Evolutionary conservation across 2,329 filamentous ascomycete genomes (phyloP).

Genomic region (Ophiosphaerella korrae): DNA sequence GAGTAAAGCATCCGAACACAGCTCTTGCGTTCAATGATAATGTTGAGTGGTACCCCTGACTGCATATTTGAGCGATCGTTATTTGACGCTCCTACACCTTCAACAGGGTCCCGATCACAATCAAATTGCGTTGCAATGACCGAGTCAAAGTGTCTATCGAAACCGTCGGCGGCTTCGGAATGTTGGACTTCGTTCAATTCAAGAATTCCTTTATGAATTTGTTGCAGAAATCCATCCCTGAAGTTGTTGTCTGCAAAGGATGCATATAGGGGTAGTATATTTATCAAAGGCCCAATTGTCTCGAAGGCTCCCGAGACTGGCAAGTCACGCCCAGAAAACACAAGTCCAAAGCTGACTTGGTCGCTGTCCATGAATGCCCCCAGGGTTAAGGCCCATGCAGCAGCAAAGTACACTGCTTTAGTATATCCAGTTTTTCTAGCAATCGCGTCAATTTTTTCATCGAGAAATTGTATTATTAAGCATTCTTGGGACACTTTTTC

Average conservation of each 20-base stretch:
- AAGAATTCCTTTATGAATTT: constrained; percentile 7
- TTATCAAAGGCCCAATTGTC: constrained; percentile 45
- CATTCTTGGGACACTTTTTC: not conserved
- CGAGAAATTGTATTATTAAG: too few relatives aligned
- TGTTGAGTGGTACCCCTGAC: too few relatives aligned
- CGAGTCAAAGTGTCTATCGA: constrained; percentile 10
- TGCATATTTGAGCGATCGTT: too few relatives aligned
- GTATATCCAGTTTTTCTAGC: constrained; percentile 8
- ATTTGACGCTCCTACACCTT: too few relatives aligned
- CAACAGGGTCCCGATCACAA: not conserved
- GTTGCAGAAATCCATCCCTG: constrained; percentile 5
- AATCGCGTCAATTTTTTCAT: not conserved
- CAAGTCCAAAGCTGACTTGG: constrained; percentile 42
- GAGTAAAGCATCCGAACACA: too few relatives aligned
- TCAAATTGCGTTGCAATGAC: constrained; percentile 14
- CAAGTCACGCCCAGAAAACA: constrained; percentile 44
- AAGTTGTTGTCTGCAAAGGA: constrained; percentile 1
- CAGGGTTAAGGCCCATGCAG: constrained; percentile 47
- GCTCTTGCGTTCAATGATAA: too few relatives aligned
- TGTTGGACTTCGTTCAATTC: constrained; percentile 13
- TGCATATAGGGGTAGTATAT: constrained; percentile 24
- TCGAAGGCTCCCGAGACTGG: constrained; percentile 34
- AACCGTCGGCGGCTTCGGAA: constrained; percentile 13
- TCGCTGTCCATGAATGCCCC: constrained; percentile 37
- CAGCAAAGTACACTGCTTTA: constrained; percentile 28